Evolutionary conservation across 2,329 filamentous ascomycete genomes (phyloP).

Genomic region (Sporothrix variecibatus): DNA sequence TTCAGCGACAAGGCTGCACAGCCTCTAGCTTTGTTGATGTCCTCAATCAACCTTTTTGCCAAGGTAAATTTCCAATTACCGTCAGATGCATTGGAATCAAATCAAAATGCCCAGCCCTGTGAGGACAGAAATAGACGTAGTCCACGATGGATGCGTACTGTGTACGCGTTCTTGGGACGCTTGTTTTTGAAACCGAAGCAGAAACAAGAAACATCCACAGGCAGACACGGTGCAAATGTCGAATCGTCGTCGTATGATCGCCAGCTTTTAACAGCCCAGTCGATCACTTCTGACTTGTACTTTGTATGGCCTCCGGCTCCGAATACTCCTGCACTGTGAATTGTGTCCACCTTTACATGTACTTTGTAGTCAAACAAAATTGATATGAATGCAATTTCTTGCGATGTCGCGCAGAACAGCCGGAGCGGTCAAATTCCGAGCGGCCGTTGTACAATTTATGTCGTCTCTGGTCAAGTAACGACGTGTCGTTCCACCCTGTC

Average conservation of each 20-base stretch:
- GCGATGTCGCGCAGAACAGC: background rate
- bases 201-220: background rate
- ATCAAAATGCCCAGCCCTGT: background rate
- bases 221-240: background rate
- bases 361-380: too few species aligned
- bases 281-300: background rate
- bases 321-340: background rate
- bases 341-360: background rate
- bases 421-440: background rate
- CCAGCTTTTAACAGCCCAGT: background rate
- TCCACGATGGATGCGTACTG: background rate
- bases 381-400: background rate
- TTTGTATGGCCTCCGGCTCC: background rate
- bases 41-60: background rate
- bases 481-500: background rate
- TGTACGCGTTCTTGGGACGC: background rate
- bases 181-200: background rate
- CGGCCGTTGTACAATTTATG: background rate
- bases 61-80: background rate
- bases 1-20: background rate
- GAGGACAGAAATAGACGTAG: background rate
- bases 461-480: background rate
- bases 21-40: background rate
- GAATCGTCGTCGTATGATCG: background rate
- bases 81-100: slow-evolving; percentile 17